Percentiles rank a stretch among this genome's conserved stretches.
Conservation (phyloP, 2,329 filamentous ascomycete species). For the Fusarium staphyleae region DNA sequence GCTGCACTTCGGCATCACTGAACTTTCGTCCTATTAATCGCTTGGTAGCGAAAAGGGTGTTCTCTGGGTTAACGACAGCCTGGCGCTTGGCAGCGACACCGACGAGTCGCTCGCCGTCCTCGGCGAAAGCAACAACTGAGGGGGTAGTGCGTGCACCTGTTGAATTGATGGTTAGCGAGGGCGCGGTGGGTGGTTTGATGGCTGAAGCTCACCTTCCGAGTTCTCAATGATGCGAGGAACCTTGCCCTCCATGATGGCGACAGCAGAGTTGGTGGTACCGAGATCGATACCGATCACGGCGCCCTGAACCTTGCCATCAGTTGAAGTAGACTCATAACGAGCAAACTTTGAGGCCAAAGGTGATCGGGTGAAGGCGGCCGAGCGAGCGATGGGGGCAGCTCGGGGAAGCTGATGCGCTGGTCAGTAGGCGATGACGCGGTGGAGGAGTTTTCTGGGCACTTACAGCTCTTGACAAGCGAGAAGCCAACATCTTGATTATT, state of each 20-base stretch:
- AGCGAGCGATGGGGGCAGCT: slow-evolving; percentile 73
- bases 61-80: slow-evolving; percentile 97
- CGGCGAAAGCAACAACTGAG: slow-evolving; percentile 93
- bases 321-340: slow-evolving; percentile 74
- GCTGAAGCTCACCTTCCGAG: slow-evolving; percentile 73
- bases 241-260: slow-evolving; percentile 98
- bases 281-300: slow-evolving; percentile 98
- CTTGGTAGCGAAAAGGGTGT: slow-evolving; percentile 98
- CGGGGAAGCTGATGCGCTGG: slow-evolving; percentile 71
- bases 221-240: slow-evolving; percentile 96
- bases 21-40: slow-evolving; percentile 98
- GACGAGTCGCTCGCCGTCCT: slow-evolving; percentile 94
- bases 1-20: slow-evolving; percentile 90
- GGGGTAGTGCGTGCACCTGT: slow-evolving; percentile 55
- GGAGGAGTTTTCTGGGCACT: slow-evolving; percentile 49
- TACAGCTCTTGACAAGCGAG: slow-evolving; percentile 78
- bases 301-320: slow-evolving; percentile 80
- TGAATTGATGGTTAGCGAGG: slow-evolving; percentile 10
- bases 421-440: slow-evolving; percentile 22
- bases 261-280: slow-evolving; percentile 97
- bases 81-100: slow-evolving; percentile 98
- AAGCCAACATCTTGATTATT: slow-evolving; percentile 70
- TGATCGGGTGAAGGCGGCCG: slow-evolving; percentile 71
- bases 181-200: slow-evolving; percentile 12
- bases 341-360: slow-evolving; percentile 77